phyloP scores from a whole-genome alignment of 2,329 filamentous ascomycete species.

The Paecilomyces formosus region DNA sequence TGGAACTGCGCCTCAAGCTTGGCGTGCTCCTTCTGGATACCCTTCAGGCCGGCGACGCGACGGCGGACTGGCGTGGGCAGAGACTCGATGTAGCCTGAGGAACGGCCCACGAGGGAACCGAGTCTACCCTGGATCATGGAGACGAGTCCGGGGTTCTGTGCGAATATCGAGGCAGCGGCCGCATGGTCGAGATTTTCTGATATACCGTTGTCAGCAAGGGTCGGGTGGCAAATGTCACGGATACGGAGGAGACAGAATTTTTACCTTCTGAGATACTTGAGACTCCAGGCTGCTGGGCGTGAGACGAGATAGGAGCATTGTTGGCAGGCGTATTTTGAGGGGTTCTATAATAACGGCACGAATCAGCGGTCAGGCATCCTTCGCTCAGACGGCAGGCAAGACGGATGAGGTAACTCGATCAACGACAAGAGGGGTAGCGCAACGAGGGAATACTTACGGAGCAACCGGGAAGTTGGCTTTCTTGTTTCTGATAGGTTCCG shows the following conservation, averaged over 20 bases:
- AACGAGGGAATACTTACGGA: conserved; percentile 46
- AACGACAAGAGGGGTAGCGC: conserved; percentile 5
- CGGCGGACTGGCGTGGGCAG: conserved; percentile 82
- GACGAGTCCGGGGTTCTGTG: conserved; percentile 88
- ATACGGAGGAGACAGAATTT: background rate
- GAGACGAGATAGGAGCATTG: conserved; percentile 94
- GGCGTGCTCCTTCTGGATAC: conserved; percentile 96
- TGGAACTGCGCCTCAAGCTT: conserved; percentile 98
- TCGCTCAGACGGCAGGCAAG: background rate
- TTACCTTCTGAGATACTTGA: conserved; percentile 96
- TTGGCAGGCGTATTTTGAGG: conserved; percentile 96
- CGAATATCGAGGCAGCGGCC: conserved; percentile 84
- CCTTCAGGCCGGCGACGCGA: conserved; percentile 91
- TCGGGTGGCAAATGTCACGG: conserved; percentile 5
- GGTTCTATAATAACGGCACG: conserved; percentile 56
- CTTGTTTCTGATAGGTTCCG: conserved; percentile 62
- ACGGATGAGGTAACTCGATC: background rate
- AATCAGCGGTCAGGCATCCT: conserved; percentile 7
- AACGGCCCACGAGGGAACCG: conserved; percentile 83
- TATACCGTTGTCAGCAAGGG: conserved; percentile 12
- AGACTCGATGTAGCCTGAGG: conserved; percentile 96
- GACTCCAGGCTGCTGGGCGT: conserved; percentile 90
- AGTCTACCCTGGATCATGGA: conserved; percentile 98
- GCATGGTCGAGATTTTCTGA: conserved; percentile 85
- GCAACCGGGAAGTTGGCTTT: conserved; percentile 55